Conservation (phyloP, 2,329 filamentous ascomycete species). For the Erysiphe pulchra region DNA sequence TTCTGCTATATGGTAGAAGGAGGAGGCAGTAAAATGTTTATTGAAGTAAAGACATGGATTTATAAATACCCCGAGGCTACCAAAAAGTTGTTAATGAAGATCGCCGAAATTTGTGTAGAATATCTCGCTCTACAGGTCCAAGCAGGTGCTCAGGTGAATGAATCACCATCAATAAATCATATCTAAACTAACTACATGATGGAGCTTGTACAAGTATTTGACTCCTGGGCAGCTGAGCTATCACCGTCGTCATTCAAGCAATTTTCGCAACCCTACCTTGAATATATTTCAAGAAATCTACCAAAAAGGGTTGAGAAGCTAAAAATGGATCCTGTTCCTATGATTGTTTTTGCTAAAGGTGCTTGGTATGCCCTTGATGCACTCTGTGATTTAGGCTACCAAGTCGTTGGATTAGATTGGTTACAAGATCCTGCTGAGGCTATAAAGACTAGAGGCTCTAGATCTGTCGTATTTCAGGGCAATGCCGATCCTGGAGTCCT, state of each 20-base stretch:
- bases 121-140: conserved; percentile 79
- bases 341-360: conserved; percentile 96
- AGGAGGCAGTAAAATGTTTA: conserved; percentile 84
- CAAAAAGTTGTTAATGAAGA: conserved; percentile 66
- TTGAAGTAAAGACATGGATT: conserved; percentile 87
- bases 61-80: conserved; percentile 66
- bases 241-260: conserved; percentile 60
- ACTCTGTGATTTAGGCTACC: conserved; percentile 68
- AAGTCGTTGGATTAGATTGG: conserved; percentile 91
- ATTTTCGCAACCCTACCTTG: conserved; percentile 69
- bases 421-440: conserved; percentile 70
- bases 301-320: conserved; percentile 49
- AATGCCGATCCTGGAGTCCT: conserved; percentile 88
- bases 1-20: conserved; percentile 99
- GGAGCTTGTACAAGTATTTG: conserved; percentile 80
- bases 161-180: background rate
- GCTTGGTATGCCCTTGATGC: conserved; percentile 86
- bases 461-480: conserved; percentile 61
- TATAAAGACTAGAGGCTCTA: conserved; percentile 48
- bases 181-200: conserved; percentile 1
- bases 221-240: conserved; percentile 92
- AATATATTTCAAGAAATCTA: conserved; percentile 58
- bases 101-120: conserved; percentile 82
- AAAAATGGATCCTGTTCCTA: conserved; percentile 58
- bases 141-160: conserved; percentile 59